Base-by-base conservation (phyloP, 176 grass and related monocot genomes). In the Bothriochloa decipiens region DNA sequence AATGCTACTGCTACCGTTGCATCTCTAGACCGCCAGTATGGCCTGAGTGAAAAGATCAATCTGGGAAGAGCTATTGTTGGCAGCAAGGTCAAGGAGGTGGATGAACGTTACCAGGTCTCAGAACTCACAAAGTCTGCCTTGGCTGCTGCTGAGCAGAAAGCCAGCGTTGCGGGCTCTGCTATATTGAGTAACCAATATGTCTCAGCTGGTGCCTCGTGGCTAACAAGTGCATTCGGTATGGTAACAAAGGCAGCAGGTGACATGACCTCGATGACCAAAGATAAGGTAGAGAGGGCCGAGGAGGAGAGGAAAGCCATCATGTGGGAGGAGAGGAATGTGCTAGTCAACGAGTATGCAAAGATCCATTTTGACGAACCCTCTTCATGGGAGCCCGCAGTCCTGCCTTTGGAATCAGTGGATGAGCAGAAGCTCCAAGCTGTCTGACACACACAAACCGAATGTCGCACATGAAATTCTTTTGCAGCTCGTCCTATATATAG, bases 121-220 rank as follows among this genome's bases (percentile, higher is more conserved):
- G 93, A 91, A 77, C 49, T 96, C 50, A 94, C 96, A 8, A 90
- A 81, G 70, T 92, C 93, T 29, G 93, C 96, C 53, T 66, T 99
- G 26, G 81, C 91, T 6, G 79, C 85, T n/a, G 96, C 96, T 12
- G 93, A 99, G 87, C 88, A 99, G 88, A 93, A 91, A 62, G 96
- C 89, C 29, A 92, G 65, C 71, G 83, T 74, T 57, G 93, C 96
- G 20, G 75, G 91, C 41, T 87, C 93, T 6, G 96, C 87, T 66
- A 88, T 99, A 68, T 79, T 99, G 93, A 83, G 74, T 60, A 96
- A 96, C 87, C 88, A 82, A 8, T 99, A 99, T 36, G 96, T 99
- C 33, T 95, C 96, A 16, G 87, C 88, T 62, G 93, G 96, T 18
- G 91, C 96, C 11, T 99, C 91, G 9, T 99, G 96, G 96, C 57